Conservation (phyloP, 2,329 filamentous ascomycete genomes). For the Colletotrichum euphorbiae region DNA sequence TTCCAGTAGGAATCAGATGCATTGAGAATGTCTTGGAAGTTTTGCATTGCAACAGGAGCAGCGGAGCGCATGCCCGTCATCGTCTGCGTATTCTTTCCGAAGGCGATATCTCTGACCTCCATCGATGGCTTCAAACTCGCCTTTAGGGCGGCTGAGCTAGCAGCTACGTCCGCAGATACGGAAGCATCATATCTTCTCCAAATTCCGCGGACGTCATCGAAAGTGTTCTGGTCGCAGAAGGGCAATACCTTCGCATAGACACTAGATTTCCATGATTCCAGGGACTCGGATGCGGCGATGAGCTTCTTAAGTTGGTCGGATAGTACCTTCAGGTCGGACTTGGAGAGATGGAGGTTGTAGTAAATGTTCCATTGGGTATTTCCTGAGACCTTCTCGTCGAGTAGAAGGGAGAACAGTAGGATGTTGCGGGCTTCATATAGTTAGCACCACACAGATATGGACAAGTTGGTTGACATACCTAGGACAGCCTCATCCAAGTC, state of each 20-base stretch:
- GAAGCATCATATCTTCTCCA: slow-evolving; percentile 26
- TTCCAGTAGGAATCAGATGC: slow-evolving; percentile 51
- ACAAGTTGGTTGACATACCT: slow-evolving; percentile 50
- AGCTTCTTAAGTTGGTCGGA: slow-evolving; percentile 52
- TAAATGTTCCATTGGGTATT: slow-evolving; percentile 64
- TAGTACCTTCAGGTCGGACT: slow-evolving; percentile 51
- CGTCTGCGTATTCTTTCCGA: slow-evolving; percentile 42
- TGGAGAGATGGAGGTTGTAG: slow-evolving; percentile 63
- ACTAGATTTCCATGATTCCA: slow-evolving; percentile 57
- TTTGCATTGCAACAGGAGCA: slow-evolving; percentile 50
- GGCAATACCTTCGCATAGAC: slow-evolving; percentile 57
- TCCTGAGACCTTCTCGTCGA: slow-evolving; percentile 49
- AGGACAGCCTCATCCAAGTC: slow-evolving; percentile 63
- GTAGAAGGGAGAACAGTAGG: slow-evolving; percentile 62
- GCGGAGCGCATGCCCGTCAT: slow-evolving; percentile 52
- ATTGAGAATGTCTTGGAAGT: slow-evolving; percentile 42
- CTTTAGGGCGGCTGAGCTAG: slow-evolving; percentile 9
- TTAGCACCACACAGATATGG: no score
- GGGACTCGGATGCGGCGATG: slow-evolving; percentile 49
- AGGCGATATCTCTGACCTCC: neutral
- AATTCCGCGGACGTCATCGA: slow-evolving; percentile 46
- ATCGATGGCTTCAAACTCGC: slow-evolving; percentile 23
- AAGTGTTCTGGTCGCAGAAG: slow-evolving; percentile 62
- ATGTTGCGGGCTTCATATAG: slow-evolving; percentile 63
- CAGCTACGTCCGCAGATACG: slow-evolving; percentile 3